phyloP scores from a whole-genome alignment of 208 protist genomes.

The Trypanosoma conorhini region DNA sequence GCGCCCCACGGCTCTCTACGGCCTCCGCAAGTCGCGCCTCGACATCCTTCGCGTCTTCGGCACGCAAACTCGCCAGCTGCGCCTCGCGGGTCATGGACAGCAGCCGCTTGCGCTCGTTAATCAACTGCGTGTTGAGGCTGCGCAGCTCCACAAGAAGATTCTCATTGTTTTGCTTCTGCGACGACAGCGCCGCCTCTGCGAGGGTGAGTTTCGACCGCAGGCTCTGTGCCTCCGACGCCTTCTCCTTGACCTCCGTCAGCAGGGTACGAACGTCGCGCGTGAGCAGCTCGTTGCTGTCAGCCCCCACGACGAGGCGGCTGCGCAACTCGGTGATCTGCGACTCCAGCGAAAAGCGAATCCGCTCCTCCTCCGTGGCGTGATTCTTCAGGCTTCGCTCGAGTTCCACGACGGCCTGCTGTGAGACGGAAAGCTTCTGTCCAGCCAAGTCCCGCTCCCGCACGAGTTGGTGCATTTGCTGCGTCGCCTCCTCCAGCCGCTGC shows the following conservation, averaged over 20 bases:
- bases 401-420: constrained; percentile 46
- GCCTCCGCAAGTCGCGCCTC: constrained; percentile 49
- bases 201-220: constrained; percentile 76
- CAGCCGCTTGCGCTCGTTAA: constrained; percentile 79
- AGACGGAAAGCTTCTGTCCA: constrained; percentile 58
- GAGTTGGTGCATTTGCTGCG: constrained; percentile 81
- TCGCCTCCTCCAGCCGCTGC: constrained; percentile 51
- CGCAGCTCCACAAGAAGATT: constrained; percentile 83
- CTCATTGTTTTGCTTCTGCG: constrained; percentile 85
- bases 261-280: constrained; percentile 71
- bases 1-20: constrained; percentile 35
- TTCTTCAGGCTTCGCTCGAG: constrained; percentile 66
- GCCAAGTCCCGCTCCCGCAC: constrained; percentile 83
- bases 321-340: constrained; percentile 78
- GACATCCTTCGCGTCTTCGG: constrained; percentile 43
- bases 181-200: constrained; percentile 68
- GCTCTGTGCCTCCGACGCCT: constrained; percentile 54
- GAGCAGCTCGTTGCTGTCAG: constrained; percentile 84
- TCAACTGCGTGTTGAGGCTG: constrained; percentile 70
- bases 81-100: constrained; percentile 60
- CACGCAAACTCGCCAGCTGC: constrained; percentile 40
- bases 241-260: constrained; percentile 61
- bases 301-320: constrained; percentile 67
- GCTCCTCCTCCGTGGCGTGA: constrained; percentile 60
- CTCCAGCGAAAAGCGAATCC: constrained; percentile 67